Evolutionary conservation across 495 filamentous ascomycete genomes (phyloP).

Genomic region (Staphylotrichum longicolle): DNA sequence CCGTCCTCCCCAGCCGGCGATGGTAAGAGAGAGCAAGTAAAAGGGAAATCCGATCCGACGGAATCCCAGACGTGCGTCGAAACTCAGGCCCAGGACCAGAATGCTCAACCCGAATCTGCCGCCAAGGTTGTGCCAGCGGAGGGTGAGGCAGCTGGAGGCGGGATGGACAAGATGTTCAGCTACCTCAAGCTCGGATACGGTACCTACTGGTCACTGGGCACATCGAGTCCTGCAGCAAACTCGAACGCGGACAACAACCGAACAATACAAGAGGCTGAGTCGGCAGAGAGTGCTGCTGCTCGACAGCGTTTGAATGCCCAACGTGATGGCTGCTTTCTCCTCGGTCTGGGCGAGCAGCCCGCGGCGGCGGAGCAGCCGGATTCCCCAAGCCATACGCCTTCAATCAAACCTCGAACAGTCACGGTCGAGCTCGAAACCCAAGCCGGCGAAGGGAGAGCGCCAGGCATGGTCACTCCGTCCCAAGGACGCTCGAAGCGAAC

Average conservation of each 20-base stretch:
- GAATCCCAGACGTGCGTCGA: neutral
- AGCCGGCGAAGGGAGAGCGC: conserved; percentile 12
- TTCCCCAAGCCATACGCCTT: conserved; percentile 22
- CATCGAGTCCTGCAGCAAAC: conserved; percentile 9
- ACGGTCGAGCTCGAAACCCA: conserved; percentile 50
- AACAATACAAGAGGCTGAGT: neutral
- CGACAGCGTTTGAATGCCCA: conserved; percentile 5
- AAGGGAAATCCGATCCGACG: neutral
- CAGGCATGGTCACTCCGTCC: conserved; percentile 37
- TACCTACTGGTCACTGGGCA: conserved; percentile 51
- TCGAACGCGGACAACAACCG: conserved; percentile 15
- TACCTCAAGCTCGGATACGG: conserved; percentile 58
- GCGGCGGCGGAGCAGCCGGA: conserved; percentile 24
- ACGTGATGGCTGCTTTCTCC: conserved; percentile 59
- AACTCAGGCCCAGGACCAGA: neutral
- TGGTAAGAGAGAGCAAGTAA: neutral
- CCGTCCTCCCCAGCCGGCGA: neutral
- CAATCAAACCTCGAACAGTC: conserved; percentile 45
- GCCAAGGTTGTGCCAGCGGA: neutral
- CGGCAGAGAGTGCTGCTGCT: neutral
- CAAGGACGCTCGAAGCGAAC: conserved; percentile 43
- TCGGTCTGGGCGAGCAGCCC: conserved; percentile 59
- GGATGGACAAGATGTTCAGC: conserved; percentile 45
- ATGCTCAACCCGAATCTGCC: neutral
- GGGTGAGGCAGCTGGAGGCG: conserved; percentile 15